Evolutionary conservation across 2,329 filamentous ascomycete genomes (phyloP).

Genomic region (Elsinoe necatrix): DNA sequence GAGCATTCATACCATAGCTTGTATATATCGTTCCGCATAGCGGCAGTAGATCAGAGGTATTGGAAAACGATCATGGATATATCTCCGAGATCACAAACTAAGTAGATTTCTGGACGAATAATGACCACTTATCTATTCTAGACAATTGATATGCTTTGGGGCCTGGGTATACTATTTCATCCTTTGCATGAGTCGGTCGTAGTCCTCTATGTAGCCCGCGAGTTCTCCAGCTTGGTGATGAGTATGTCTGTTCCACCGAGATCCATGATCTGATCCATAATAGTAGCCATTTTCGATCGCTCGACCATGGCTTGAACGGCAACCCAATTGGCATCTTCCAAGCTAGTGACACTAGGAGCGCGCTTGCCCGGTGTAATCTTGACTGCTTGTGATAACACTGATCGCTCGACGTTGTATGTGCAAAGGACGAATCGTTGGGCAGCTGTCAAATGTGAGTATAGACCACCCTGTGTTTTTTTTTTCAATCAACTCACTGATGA

Average conservation of each 20-base stretch:
- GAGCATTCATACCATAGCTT: not conserved
- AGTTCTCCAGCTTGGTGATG: slow-evolving; percentile 78
- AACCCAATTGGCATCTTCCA: slow-evolving; percentile 87
- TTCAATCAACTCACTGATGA: slow-evolving; percentile 66
- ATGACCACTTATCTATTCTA: too few species aligned
- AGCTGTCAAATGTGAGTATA: slow-evolving; percentile 37
- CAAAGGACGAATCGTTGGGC: slow-evolving; percentile 91
- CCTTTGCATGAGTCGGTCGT: not conserved
- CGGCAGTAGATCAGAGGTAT: not conserved
- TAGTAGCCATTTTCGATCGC: slow-evolving; percentile 72
- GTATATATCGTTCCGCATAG: not conserved
- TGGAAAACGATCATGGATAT: not conserved
- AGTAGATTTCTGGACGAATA: too few species aligned
- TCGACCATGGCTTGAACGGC: slow-evolving; percentile 92
- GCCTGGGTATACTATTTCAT: not conserved
- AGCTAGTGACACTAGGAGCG: slow-evolving; percentile 79
- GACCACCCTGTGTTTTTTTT: not conserved
- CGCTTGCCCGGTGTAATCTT: slow-evolving; percentile 88
- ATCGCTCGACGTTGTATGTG: slow-evolving; percentile 84
- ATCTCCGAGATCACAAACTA: too few species aligned
- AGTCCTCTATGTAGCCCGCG: slow-evolving; percentile 39
- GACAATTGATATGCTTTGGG: not conserved
- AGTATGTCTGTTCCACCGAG: slow-evolving; percentile 78
- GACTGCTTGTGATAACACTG: slow-evolving; percentile 56
- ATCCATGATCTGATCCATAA: slow-evolving; percentile 74